Percentiles rank a stretch among this genome's conserved stretches.
phyloP scores from a whole-genome alignment of 73 alveolate genomes.

The Stentor coeruleus region DNA sequence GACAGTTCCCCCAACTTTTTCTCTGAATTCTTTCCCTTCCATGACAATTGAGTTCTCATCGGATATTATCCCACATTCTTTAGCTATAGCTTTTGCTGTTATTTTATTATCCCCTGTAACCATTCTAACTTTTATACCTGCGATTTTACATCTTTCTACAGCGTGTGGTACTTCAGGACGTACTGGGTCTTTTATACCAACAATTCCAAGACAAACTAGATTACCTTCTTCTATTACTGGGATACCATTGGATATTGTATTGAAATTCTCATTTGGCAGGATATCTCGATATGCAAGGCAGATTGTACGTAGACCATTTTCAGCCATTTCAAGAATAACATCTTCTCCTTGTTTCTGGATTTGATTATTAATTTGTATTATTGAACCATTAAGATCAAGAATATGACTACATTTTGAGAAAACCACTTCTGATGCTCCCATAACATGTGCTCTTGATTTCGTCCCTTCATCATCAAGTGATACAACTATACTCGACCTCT shows the following conservation, averaged over 20 bases:
- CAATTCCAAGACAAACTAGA: conserved; percentile 68
- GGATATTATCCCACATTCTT: conserved; percentile 73
- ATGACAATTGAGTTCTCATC: conserved; percentile 71
- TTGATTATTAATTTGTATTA: conserved; percentile 33
- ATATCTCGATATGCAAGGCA: conserved; percentile 71
- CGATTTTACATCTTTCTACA: conserved; percentile 63
- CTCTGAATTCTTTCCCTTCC: conserved; percentile 63
- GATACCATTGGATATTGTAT: too few relatives aligned
- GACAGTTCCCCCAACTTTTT: conserved; percentile 46
- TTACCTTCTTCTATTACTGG: too few relatives aligned
- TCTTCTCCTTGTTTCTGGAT: conserved; percentile 26
- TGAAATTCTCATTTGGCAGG: too few relatives aligned
- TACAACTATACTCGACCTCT: conserved; percentile 58
- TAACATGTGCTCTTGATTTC: conserved; percentile 60
- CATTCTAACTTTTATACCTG: conserved; percentile 87
- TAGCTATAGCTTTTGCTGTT: conserved; percentile 90
- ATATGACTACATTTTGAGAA: conserved; percentile 47
- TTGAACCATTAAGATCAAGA: conserved; percentile 29
- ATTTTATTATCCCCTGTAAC: conserved; percentile 92
- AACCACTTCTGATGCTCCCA: conserved; percentile 91
- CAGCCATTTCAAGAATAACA: conserved; percentile 67
- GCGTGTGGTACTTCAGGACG: conserved; percentile 84
- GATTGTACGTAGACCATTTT: conserved; percentile 62
- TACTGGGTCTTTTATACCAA: conserved; percentile 83
- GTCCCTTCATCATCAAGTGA: conserved; percentile 44